Evolutionary conservation across 2,329 filamentous ascomycete genomes (phyloP).

Genomic region (Colletotrichum sp.): DNA sequence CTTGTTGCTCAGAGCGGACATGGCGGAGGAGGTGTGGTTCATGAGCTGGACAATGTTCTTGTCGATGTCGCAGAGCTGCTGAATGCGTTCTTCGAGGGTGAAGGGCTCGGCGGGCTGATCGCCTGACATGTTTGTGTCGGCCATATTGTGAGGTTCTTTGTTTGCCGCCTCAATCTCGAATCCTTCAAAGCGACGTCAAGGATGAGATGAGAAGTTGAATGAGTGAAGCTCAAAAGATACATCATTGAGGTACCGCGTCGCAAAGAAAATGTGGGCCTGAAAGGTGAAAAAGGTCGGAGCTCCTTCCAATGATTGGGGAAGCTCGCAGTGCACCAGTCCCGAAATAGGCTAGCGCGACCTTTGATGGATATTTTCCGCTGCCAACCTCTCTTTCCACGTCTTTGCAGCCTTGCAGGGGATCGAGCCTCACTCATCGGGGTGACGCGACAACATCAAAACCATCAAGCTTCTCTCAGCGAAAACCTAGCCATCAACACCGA

Average conservation of each 20-base stretch:
- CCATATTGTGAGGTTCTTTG: not conserved
- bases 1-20: slow-evolving; percentile 45
- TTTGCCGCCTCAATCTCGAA: not conserved
- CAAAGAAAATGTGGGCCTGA: not conserved
- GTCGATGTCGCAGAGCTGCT: slow-evolving; percentile 82
- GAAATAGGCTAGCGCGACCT: not conserved
- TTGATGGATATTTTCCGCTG: slow-evolving; percentile 15
- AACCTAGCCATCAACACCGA: not conserved
- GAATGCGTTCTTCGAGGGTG: slow-evolving; percentile 77
- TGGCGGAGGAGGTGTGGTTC: slow-evolving; percentile 49
- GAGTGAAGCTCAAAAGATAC: not conserved
- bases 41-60: slow-evolving; percentile 52
- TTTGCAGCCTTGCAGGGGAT: slow-evolving; percentile 16
- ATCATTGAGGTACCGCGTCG: not conserved
- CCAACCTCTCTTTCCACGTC: slow-evolving; percentile 7
- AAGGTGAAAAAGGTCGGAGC: not conserved
- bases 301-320: not conserved
- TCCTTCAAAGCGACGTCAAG: not conserved
- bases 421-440: slow-evolving; percentile 8
- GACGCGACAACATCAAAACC: slow-evolving; percentile 10
- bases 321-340: not conserved
- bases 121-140: slow-evolving; percentile 15
- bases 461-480: not conserved
- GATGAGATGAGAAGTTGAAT: not conserved
- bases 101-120: slow-evolving; percentile 53